These are phyloP conservation scores for Ambrosiella xylebori DNA, from an alignment of 2,329 filamentous ascomycete species.

Conservation along the genomic window DNA sequence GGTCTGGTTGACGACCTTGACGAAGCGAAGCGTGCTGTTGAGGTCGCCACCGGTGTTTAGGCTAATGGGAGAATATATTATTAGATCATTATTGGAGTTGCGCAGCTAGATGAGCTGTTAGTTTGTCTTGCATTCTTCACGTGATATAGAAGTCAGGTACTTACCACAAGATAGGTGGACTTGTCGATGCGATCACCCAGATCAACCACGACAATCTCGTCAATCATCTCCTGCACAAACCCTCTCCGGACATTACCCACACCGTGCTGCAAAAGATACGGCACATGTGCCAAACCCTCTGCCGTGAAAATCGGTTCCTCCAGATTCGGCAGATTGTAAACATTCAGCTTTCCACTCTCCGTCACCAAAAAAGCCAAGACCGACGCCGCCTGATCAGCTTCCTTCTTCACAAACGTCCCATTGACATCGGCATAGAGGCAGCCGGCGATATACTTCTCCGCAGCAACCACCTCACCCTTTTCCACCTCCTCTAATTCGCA, in stretches of 20 bases:
- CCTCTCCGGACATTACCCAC: conserved; percentile 50
- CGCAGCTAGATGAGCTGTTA: conserved; percentile 38
- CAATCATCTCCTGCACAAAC: conserved; percentile 52
- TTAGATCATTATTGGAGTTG: conserved; percentile 63
- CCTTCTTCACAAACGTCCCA: conserved; percentile 33
- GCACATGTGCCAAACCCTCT: conserved; percentile 62
- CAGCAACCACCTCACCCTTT: conserved; percentile 37
- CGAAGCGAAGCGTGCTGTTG: conserved; percentile 48
- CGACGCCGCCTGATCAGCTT: conserved; percentile 24
- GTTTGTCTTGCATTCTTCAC: not conserved
- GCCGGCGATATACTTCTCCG: conserved; percentile 63
- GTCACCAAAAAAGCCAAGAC: conserved; percentile 64
- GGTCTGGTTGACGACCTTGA: conserved; percentile 41
- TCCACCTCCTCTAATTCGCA: conserved; percentile 76
- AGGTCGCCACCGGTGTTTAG: conserved; percentile 34
- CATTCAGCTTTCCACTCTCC: conserved; percentile 54
- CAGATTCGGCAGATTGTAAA: conserved; percentile 62
- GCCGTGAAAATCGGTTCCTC: conserved; percentile 54
- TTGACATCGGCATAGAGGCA: conserved; percentile 60
- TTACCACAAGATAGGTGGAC: conserved; percentile 66
- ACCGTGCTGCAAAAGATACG: conserved; percentile 56
- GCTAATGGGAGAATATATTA: conserved; percentile 57
- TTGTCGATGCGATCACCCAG: conserved; percentile 57
- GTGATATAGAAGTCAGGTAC: conserved; percentile 18
- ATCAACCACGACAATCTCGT: conserved; percentile 69